A percentile compares a stretch with the other conserved stretches of the same genome.
These are phyloP conservation scores for Monilinia fructicola DNA, from an alignment of 2,329 filamentous ascomycete genomes.

Conservation along the genomic window DNA sequence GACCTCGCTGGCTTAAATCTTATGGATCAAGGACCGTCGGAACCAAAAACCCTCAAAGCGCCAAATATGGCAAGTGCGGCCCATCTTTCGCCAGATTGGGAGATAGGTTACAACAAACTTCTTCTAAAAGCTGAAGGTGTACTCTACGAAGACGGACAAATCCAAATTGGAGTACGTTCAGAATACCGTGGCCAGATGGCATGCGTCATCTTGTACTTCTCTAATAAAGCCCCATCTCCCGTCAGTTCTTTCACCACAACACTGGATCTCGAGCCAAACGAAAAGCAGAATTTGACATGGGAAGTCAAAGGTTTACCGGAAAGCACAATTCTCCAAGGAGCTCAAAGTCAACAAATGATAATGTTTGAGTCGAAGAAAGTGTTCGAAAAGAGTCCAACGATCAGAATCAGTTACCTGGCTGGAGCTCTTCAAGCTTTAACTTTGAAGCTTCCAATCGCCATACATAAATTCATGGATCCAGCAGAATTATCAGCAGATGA, in stretches of 20 bases:
- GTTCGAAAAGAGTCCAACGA: constrained; percentile 83
- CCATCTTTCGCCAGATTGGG: constrained; percentile 93
- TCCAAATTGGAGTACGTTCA: constrained; percentile 87
- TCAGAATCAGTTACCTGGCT: constrained; percentile 90
- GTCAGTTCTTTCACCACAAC: constrained; percentile 94
- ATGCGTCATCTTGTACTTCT: constrained; percentile 92
- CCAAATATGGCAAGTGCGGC: constrained; percentile 90
- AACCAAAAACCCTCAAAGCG: constrained; percentile 59
- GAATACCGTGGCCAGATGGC: constrained; percentile 96
- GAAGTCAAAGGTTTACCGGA: constrained; percentile 89
- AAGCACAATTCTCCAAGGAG: constrained; percentile 69
- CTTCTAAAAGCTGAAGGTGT: constrained; percentile 80
- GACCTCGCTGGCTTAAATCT: constrained; percentile 85
- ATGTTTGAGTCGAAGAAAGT: constrained; percentile 86
- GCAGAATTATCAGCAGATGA: constrained; percentile 85
- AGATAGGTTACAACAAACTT: constrained; percentile 81
- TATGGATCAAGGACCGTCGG: constrained; percentile 57
- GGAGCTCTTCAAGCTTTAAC: constrained; percentile 92
- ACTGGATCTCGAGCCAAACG: constrained; percentile 72
- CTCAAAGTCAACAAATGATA: constrained; percentile 87
- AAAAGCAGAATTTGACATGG: constrained; percentile 69
- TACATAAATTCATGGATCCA: constrained; percentile 96
- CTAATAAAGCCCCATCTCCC: constrained; percentile 83
- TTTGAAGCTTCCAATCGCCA: constrained; percentile 79
- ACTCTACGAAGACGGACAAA: constrained; percentile 90